Evolutionary conservation across 164 flowering plant genomes (phyloP).

Genomic region (Magnolia changhungtana): DNA sequence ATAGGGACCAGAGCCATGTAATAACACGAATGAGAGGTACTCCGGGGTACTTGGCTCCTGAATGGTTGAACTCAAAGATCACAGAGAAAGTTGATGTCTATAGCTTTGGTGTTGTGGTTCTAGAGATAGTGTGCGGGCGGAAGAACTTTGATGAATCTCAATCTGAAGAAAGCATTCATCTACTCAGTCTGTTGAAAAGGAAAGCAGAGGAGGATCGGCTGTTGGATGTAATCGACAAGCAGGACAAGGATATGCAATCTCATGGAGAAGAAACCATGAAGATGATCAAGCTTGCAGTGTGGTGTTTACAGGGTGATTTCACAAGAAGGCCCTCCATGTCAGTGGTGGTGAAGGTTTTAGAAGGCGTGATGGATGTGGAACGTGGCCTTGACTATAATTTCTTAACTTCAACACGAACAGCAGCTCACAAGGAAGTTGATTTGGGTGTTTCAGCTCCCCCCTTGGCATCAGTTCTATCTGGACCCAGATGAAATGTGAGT

Average conservation of each 20-base stretch:
- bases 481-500: conserved; percentile 12
- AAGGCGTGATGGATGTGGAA: conserved; percentile 15
- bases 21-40: conserved; percentile 18
- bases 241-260: conserved; percentile 1
- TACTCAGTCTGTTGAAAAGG: conserved; percentile 11
- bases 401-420: conserved; percentile 11
- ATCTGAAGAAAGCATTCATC: conserved; percentile 3
- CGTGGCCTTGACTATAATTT: neutral
- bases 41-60: conserved; percentile 16
- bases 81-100: conserved; percentile 30
- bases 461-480: conserved; percentile 9
- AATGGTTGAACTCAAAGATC: conserved; percentile 13
- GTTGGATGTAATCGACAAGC: conserved; percentile 12
- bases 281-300: conserved; percentile 16
- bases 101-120: conserved; percentile 25
- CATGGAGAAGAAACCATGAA: conserved; percentile 6
- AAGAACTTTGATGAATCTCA: conserved; percentile 19
- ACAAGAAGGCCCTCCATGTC: conserved; percentile 23
- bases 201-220: conserved; percentile 13
- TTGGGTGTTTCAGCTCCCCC: conserved; percentile 4
- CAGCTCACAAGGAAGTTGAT: conserved; percentile 1
- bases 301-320: conserved; percentile 20
- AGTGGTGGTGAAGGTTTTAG: conserved; percentile 22
- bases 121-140: conserved; percentile 26
- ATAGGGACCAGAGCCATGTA: conserved; percentile 23